phyloP scores from a whole-genome alignment of 2,329 filamentous ascomycete species.

The Leptographium radiaticola region DNA sequence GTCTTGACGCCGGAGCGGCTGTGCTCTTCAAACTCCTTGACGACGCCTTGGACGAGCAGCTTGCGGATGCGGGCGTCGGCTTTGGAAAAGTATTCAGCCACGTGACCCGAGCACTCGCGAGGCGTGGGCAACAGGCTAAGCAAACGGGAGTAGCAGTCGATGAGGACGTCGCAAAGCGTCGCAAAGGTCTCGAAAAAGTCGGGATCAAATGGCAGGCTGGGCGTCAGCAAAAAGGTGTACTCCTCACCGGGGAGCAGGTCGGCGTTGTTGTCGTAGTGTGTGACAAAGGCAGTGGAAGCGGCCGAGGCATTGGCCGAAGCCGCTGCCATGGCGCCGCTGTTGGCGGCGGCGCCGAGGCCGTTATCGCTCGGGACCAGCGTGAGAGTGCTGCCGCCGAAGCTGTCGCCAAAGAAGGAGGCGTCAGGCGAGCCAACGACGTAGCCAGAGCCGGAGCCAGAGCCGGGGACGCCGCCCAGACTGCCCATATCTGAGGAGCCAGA shows the following conservation, averaged over 20 bases:
- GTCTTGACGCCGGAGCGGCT: constrained; percentile 61
- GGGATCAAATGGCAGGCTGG: constrained; percentile 83
- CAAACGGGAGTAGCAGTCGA: constrained; percentile 79
- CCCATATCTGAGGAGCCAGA: constrained; percentile 12
- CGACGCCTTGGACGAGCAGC: constrained; percentile 72
- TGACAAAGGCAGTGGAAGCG: constrained; percentile 15
- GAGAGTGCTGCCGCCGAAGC: constrained; percentile 10
- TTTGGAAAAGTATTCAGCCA: constrained; percentile 82
- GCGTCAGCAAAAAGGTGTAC: constrained; percentile 82
- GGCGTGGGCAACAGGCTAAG: constrained; percentile 63
- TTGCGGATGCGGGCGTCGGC: constrained; percentile 78
- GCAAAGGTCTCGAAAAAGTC: constrained; percentile 96
- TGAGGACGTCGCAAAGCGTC: constrained; percentile 86
- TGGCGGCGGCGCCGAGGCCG: constrained; percentile 10
- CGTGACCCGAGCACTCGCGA: constrained; percentile 51
- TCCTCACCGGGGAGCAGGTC: constrained; percentile 72
- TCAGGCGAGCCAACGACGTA: constrained; percentile 16
- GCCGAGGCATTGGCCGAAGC: constrained; percentile 18
- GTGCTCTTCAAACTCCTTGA: constrained; percentile 87
- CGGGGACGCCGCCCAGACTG: constrained; percentile 2
- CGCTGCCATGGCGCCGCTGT: constrained; percentile 25
- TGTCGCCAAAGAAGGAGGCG: constrained; percentile 28
- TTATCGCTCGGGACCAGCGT: constrained; percentile 10
- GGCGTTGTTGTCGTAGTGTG: constrained; percentile 42
- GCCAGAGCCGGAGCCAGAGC: constrained; percentile 16